A percentile compares a stretch with the other conserved stretches of the same genome.
phyloP scores from a whole-genome alignment of 83 land plant species.

The Isoetes engelmannii region DNA sequence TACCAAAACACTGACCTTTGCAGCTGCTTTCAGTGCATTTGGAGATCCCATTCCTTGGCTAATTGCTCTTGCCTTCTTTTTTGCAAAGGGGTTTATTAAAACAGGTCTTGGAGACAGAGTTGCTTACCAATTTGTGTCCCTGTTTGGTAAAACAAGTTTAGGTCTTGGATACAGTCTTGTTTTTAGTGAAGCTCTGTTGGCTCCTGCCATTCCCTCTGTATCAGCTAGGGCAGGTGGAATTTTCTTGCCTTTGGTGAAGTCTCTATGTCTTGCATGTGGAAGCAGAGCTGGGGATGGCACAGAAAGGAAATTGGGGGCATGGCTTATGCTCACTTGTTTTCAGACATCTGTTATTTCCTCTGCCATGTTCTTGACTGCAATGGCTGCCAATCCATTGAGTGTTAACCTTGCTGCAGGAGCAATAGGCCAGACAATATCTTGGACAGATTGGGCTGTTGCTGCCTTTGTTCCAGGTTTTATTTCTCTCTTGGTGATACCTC shows the following conservation, averaged over 20 bases:
- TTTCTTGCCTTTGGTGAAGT: conserved; percentile 12
- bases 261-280: conserved; percentile 9
- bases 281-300: conserved; percentile 13
- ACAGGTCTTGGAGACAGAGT: conserved; percentile 95
- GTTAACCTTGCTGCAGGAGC: conserved; percentile 59
- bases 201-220: conserved; percentile 22
- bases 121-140: conserved; percentile 82
- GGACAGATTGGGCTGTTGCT: conserved; percentile 95
- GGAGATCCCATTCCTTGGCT: conserved; percentile 18
- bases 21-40: conserved; percentile 13
- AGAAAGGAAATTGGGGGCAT: conserved; percentile 54
- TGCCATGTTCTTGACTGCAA: conserved; percentile 86
- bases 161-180: conserved; percentile 87
- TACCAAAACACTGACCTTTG: conserved; percentile 5
- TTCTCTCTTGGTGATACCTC: conserved; percentile 68
- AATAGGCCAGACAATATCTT: conserved; percentile 69
- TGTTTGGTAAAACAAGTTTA: conserved; percentile 72
- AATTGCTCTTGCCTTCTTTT: conserved; percentile 81
- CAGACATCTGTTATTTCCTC: conserved; percentile 90
- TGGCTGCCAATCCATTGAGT: conserved; percentile 88
- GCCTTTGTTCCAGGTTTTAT: conserved; percentile 84
- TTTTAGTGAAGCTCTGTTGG: conserved; percentile 82
- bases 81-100: conserved; percentile 93
- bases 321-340: conserved; percentile 95
- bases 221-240: conserved; percentile 14